Conservation (phyloP, 2,329 filamentous ascomycete species). For the Scleromitrula shiraiana region DNA sequence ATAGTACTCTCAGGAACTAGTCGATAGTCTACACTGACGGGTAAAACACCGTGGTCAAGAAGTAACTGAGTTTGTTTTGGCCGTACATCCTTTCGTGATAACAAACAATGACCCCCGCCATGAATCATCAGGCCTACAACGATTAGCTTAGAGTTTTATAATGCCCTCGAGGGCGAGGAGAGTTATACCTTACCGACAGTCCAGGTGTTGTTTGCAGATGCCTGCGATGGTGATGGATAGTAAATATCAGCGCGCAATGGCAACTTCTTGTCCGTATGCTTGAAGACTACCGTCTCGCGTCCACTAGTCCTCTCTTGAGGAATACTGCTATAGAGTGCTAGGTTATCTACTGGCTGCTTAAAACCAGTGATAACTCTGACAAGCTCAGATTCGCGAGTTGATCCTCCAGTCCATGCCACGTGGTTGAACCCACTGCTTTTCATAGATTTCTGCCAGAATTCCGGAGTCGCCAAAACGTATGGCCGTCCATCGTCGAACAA, state of each 20-base stretch:
- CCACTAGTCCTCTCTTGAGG: too few relatives aligned
- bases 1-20: constrained; percentile 42
- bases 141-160: too few relatives aligned
- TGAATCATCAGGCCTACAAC: constrained; percentile 11
- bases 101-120: constrained; percentile 4
- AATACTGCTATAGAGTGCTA: too few relatives aligned
- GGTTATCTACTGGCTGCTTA: too few relatives aligned
- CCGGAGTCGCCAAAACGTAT: constrained; percentile 15
- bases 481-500: constrained; percentile 21
- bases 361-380: too few relatives aligned
- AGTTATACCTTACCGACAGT: too few relatives aligned
- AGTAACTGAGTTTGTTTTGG: constrained; percentile 10
- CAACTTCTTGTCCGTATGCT: too few relatives aligned
- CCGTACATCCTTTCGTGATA: constrained; percentile 17
- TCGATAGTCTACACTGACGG: constrained; percentile 42
- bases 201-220: neutral
- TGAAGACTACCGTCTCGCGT: too few relatives aligned
- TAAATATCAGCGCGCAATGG: too few relatives aligned
- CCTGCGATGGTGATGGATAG: too few relatives aligned
- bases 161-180: too few relatives aligned
- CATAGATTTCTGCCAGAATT: constrained; percentile 12
- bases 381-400: too few relatives aligned
- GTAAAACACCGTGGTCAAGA: constrained; percentile 32
- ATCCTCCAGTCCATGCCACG: constrained; percentile 16
- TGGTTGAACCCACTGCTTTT: constrained; percentile 9